phyloP scores from a whole-genome alignment of 1,139 yeast genomes.

The Eremothecium coryli region DNA sequence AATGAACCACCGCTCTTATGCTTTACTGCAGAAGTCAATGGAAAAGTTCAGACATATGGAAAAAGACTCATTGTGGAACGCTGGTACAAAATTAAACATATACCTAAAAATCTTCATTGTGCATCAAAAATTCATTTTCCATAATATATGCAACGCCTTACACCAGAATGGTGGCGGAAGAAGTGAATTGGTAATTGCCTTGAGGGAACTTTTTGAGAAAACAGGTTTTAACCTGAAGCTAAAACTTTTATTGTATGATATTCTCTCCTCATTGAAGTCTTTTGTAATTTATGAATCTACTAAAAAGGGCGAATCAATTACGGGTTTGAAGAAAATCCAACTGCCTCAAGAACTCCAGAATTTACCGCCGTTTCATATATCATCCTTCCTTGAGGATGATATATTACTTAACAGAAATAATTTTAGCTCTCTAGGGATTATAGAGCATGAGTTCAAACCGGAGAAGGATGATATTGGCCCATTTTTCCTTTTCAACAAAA shows the following conservation, averaged over 20 bases:
- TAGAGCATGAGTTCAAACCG: background rate
- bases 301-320: conserved; percentile 4
- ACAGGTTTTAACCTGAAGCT: conserved; percentile 38
- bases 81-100: conserved; percentile 18
- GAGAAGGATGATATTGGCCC: conserved; percentile 1
- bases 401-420: background rate
- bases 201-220: conserved; percentile 24
- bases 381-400: conserved; percentile 21
- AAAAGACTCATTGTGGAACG: conserved; percentile 10
- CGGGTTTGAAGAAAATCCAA: conserved; percentile 7
- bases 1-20: conserved; percentile 14
- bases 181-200: conserved; percentile 11
- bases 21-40: conserved; percentile 13
- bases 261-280: conserved; percentile 47
- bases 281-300: conserved; percentile 20
- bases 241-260: conserved; percentile 53
- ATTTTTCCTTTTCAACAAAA: conserved; percentile 23
- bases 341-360: conserved; percentile 19
- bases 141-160: conserved; percentile 14
- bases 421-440: conserved; percentile 1
- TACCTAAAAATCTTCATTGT: conserved; percentile 24
- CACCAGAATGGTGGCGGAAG: conserved; percentile 8
- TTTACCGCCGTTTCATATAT: conserved; percentile 29
- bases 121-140: conserved; percentile 23
- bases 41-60: conserved; percentile 11